These are phyloP conservation scores for Didymella glomerata DNA, from an alignment of 2,329 filamentous ascomycete genomes.

Conservation along the genomic window DNA sequence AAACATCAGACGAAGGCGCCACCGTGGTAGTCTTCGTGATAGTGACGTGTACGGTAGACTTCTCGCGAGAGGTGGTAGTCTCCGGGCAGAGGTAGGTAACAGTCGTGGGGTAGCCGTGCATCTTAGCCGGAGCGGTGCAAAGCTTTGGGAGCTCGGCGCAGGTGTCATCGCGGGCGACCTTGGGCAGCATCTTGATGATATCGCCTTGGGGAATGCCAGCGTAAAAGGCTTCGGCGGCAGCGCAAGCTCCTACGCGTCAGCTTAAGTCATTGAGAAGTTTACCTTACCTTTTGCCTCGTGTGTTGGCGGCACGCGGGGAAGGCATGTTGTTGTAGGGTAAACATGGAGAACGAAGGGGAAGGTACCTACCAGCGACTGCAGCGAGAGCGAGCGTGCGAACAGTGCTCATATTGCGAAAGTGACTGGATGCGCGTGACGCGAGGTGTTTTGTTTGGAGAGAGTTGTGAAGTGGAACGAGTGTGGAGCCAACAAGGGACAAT, in stretches of 20 bases:
- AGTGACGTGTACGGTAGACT: constrained; percentile 28
- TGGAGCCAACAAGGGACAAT: constrained; percentile 14
- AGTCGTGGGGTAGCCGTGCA: constrained; percentile 28
- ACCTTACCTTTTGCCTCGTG: constrained; percentile 1
- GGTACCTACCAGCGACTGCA: constrained; percentile 24
- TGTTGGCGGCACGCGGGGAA: constrained; percentile 1
- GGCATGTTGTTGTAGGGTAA: background rate
- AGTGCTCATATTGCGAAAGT: constrained; percentile 19
- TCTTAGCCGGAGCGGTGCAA: constrained; percentile 32
- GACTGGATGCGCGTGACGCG: background rate
- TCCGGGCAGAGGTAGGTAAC: constrained; percentile 37
- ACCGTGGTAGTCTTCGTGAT: constrained; percentile 32
- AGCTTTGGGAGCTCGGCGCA: constrained; percentile 31
- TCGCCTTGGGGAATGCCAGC: constrained; percentile 16
- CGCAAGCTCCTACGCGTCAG: constrained; percentile 23
- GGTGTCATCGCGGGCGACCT: constrained; percentile 18
- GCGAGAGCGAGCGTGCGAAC: constrained; percentile 22
- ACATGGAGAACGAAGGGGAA: background rate
- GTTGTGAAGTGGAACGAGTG: constrained; percentile 9
- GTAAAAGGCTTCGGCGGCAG: constrained; percentile 18
- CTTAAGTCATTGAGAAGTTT: background rate
- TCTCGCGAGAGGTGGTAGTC: constrained; percentile 12
- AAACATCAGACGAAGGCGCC: constrained; percentile 11
- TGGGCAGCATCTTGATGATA: constrained; percentile 7
- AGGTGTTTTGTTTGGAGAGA: constrained; percentile 5